Conservation (phyloP, 345 rosid species). For the Eucalyptus dawsonii region DNA sequence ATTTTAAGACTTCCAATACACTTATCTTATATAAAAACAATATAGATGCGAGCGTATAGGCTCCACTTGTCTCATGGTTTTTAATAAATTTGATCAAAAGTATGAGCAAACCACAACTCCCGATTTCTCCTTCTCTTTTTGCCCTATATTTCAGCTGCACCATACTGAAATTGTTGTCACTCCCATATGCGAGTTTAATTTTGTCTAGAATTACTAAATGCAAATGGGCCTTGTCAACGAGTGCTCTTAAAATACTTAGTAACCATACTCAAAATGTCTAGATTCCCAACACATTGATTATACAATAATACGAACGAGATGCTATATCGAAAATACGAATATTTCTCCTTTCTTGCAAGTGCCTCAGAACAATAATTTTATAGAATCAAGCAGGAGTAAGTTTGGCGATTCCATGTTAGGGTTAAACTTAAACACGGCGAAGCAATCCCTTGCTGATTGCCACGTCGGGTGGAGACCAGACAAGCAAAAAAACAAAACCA, state of each 20-base stretch:
- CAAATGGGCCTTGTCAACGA: neutral
- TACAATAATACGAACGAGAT: fast-evolving
- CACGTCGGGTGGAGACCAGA: neutral
- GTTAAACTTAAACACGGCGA: neutral
- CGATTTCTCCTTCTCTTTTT: neutral
- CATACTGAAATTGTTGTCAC: no score
- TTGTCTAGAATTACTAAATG: no score
- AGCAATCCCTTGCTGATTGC: neutral
- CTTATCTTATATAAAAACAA: no score
- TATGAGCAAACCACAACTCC: neutral
- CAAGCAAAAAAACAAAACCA: neutral
- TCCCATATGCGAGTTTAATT: neutral
- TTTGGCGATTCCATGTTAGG: neutral
- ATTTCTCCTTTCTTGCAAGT: no score
- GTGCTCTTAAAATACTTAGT: neutral
- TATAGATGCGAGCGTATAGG: fast-evolving
- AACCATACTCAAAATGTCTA: neutral
- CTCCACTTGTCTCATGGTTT: fast-evolving
- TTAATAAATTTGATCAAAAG: no score
- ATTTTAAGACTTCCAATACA: fast-evolving
- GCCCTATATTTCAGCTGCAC: neutral
- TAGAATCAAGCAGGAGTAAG: neutral
- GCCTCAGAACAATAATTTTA: no score
- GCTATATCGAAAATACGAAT: neutral
- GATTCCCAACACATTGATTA: neutral